Conservation (phyloP, 257 asterid species). For the Solanum pinnatisectum region DNA sequence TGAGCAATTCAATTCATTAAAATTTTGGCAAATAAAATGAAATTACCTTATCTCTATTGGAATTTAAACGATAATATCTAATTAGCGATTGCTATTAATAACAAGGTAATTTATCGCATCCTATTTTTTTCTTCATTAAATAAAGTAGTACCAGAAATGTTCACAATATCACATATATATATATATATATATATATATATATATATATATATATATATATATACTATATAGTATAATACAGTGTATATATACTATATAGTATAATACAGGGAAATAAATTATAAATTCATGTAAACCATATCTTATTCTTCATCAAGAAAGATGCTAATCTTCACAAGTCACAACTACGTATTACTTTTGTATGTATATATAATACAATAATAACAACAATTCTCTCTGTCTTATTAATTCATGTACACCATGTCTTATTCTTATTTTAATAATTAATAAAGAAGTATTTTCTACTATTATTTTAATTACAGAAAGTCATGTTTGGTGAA, state of each 20-base stretch:
- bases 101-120: not conserved
- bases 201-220: too few relatives aligned
- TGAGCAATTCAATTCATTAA: not conserved
- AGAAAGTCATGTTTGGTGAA: not conserved
- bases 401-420: not conserved
- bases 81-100: not conserved
- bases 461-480: not conserved
- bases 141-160: not conserved
- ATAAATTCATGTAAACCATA: not conserved
- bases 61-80: not conserved
- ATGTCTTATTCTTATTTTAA: not conserved
- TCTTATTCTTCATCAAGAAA: not conserved
- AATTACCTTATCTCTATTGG: not conserved
- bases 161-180: not conserved
- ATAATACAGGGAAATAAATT: not conserved
- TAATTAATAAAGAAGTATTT: not conserved
- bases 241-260: not conserved
- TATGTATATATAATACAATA: not conserved
- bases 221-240: not conserved
- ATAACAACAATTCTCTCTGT: not conserved
- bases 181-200: too few relatives aligned
- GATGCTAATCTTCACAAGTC: not conserved
- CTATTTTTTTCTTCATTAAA: not conserved
- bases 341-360: not conserved
- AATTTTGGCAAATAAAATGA: not conserved